Base-by-base conservation (phyloP, 192 early-diverging fungal species). In the Martensiomyces pterosporus region DNA sequence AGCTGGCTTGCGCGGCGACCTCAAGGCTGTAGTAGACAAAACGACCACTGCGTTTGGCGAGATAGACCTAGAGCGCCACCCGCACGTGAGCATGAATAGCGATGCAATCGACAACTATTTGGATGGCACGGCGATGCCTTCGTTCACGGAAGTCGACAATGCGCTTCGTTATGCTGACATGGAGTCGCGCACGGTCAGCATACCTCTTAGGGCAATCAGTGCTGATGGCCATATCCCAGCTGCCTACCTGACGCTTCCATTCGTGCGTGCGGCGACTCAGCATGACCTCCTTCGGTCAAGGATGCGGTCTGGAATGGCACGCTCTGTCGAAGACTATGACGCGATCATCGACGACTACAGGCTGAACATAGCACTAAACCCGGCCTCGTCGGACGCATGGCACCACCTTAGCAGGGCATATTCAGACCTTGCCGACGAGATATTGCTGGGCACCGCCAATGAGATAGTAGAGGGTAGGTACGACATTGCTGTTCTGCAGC, bases 311-410 rank as follows among this genome's bases (percentile, higher is more conserved):
- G 69, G 69, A 2, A 42, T 57, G 50, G 9, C 62, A 25, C 69
- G 69, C 19, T 49, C 63, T 2, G 41, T 73, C 1, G 57, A 57
- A 44, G 69, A 73, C 44, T 73, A 73, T 22, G 71, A 75, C 43
- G 43, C 61, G 0, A 64, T 75, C 9, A 43, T 75, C 6, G 65
- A 75, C 18, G 64, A 75, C 44, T 75, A 68, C 48, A 63, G 63
- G 48, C 47, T 68, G 4, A 58, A 68, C 23, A 51, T 63, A 15
- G 61, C 65, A 9, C 47, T 75, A 25, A 37, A 54, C 18, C 65
- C 71, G 0, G 27, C 37, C 2, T 55, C 55, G 5, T 36, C 64
- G 5, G 58, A 63, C 33, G 65, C 65, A 0, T 75, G 71, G 71
- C 32, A 46, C 16, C 52, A 59, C 2, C 55, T 75, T 5, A 65